Conservation (phyloP, 345 rosid species). For the Citrus medica region DNA sequence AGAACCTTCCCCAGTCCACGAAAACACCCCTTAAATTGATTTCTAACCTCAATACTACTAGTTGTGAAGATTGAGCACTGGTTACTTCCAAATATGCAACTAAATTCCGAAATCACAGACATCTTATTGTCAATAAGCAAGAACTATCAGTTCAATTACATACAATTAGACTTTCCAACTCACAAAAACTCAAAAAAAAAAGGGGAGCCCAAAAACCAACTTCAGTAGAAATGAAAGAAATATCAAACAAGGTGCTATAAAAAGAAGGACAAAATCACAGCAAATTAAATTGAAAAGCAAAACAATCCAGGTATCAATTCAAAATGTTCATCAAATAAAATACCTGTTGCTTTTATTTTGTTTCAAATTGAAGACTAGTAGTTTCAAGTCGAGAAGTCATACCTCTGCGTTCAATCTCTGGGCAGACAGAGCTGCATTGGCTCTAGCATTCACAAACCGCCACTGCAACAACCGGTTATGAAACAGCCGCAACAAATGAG, state of each 20-base stretch:
- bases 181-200: neutral
- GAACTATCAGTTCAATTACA: neutral
- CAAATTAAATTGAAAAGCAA: neutral
- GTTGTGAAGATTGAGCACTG: neutral
- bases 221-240: too few species aligned
- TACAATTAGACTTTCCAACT: neutral
- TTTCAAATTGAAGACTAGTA: neutral
- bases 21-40: neutral
- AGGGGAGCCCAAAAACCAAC: neutral
- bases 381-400: slow-evolving; percentile 13
- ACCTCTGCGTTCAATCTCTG: slow-evolving; percentile 79
- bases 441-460: slow-evolving; percentile 83
- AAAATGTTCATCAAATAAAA: neutral
- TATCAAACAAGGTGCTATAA: too few species aligned
- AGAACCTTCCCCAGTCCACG: neutral
- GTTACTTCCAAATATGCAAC: neutral
- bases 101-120: neutral
- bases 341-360: neutral
- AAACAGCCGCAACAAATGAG: slow-evolving; percentile 64
- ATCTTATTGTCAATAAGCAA: neutral
- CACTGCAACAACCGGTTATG: slow-evolving; percentile 79
- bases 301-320: neutral
- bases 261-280: neutral
- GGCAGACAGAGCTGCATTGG: slow-evolving; percentile 46
- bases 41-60: neutral